Conservation (phyloP, 2,329 filamentous ascomycete genomes). For the Microdochium bolleyi region DNA sequence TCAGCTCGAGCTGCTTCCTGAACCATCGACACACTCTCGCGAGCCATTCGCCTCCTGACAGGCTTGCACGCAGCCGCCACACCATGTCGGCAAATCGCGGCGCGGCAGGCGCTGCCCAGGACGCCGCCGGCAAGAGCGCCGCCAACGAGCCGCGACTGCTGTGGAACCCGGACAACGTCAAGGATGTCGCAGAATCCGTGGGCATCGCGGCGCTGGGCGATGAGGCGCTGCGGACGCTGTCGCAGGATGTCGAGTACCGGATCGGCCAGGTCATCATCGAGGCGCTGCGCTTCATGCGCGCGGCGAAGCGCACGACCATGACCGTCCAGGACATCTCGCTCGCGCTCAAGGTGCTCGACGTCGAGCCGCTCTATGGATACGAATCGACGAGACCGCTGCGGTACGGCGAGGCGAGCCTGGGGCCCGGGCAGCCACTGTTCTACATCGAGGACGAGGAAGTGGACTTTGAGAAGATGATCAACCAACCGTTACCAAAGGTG, state of each 20-base stretch:
- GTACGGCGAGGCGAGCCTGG: constrained; percentile 89
- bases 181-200: constrained; percentile 92
- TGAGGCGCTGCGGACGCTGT: constrained; percentile 78
- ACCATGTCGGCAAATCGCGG: not conserved
- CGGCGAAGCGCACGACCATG: constrained; percentile 76
- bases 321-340: constrained; percentile 85
- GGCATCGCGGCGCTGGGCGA: constrained; percentile 76
- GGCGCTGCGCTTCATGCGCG: constrained; percentile 92
- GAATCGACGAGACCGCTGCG: constrained; percentile 82
- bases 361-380: constrained; percentile 94
- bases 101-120: not conserved
- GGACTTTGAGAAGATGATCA: constrained; percentile 98
- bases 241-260: constrained; percentile 92
- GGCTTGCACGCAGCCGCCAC: not conserved
- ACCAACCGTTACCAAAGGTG: constrained; percentile 89
- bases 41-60: not conserved
- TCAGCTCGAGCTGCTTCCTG: not conserved
- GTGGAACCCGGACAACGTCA: constrained; percentile 95
- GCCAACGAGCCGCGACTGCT: constrained; percentile 40
- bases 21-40: not conserved
- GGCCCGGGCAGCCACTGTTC: constrained; percentile 88
- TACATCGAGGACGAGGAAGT: constrained; percentile 98
- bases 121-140: not conserved
- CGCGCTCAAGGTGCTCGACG: constrained; percentile 77
- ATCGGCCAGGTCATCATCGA: constrained; percentile 90